phyloP scores from a whole-genome alignment of 1,284 basidiomycete species.

The Puccinia novopanici region DNA sequence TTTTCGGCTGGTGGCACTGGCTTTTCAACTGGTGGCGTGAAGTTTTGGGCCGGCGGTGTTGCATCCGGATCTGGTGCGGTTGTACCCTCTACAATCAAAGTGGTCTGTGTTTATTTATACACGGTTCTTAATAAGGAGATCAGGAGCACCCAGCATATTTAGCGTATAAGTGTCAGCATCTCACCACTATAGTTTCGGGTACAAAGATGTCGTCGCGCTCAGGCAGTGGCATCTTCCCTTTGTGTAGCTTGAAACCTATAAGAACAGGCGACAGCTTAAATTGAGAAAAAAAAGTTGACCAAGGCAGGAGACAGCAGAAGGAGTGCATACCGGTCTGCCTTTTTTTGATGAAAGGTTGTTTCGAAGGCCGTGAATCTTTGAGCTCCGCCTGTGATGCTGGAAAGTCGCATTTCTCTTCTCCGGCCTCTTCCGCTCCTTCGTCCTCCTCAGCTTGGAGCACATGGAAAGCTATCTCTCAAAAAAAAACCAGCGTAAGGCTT shows the following conservation, averaged over 20 bases:
- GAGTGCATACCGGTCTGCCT: conserved; percentile 16
- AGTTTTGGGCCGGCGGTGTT: not conserved
- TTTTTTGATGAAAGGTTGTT: conserved; percentile 42
- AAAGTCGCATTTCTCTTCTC: conserved; percentile 16
- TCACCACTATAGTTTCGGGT: conserved; percentile 17
- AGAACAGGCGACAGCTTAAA: not conserved
- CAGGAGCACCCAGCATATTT: not conserved
- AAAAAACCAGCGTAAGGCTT: not conserved
- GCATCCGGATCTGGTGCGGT: not conserved
- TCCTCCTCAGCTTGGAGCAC: not conserved
- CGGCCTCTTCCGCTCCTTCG: not conserved
- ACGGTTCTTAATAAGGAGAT: not conserved
- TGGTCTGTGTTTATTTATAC: conserved; percentile 4
- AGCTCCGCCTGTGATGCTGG: conserved; percentile 11
- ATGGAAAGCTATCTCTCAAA: conserved; percentile 14
- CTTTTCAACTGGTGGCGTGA: not conserved
- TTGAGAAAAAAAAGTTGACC: not conserved
- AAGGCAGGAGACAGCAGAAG: not conserved
- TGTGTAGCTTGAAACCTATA: conserved; percentile 8
- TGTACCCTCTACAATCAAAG: not conserved
- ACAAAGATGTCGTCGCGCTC: conserved; percentile 12
- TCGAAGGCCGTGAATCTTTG: conserved; percentile 24
- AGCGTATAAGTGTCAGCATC: not conserved
- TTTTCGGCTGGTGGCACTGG: not conserved
- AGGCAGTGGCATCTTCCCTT: conserved; percentile 17